Evolutionary conservation across 2,329 filamentous ascomycete genomes (phyloP).

Genomic region (Helotiales sp.): DNA sequence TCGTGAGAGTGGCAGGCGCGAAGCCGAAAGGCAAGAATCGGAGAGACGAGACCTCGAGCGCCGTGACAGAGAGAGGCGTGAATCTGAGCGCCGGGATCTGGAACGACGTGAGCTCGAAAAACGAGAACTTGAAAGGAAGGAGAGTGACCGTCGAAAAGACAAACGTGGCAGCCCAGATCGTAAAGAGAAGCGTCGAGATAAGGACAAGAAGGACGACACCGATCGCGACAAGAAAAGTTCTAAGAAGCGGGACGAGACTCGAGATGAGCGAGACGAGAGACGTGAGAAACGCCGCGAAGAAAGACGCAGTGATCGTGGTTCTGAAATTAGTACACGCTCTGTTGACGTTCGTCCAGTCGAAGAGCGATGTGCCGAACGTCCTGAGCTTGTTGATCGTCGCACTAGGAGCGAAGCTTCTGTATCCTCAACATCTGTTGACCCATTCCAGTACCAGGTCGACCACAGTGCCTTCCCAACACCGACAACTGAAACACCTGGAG

Average conservation of each 20-base stretch:
- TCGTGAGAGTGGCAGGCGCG: constrained; percentile 10
- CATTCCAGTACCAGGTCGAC: constrained; percentile 58
- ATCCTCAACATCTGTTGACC: constrained; percentile 44
- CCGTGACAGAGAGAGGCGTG: not conserved
- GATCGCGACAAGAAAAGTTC: constrained; percentile 30
- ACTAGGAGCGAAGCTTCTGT: constrained; percentile 34
- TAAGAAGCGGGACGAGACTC: constrained; percentile 31
- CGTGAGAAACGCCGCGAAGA: constrained; percentile 38
- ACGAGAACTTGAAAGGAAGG: constrained; percentile 23
- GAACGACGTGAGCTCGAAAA: not conserved
- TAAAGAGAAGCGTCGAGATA: constrained; percentile 16
- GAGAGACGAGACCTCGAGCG: not conserved
- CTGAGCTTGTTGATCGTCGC: constrained; percentile 13
- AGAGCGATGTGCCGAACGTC: constrained; percentile 14
- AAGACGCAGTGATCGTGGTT: constrained; percentile 20
- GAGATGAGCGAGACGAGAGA: constrained; percentile 35
- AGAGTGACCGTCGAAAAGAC: not conserved
- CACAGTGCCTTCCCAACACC: constrained; percentile 53
- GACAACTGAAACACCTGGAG: constrained; percentile 30
- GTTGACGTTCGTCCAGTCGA: constrained; percentile 17
- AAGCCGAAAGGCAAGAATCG: not conserved
- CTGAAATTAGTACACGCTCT: not conserved
- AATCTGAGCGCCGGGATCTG: constrained; percentile 4
- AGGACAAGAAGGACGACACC: constrained; percentile 29
- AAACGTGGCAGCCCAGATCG: not conserved